Evolutionary conservation across 768 basidiomycete species (phyloP).

Genomic region (Mycena epipterygia): DNA sequence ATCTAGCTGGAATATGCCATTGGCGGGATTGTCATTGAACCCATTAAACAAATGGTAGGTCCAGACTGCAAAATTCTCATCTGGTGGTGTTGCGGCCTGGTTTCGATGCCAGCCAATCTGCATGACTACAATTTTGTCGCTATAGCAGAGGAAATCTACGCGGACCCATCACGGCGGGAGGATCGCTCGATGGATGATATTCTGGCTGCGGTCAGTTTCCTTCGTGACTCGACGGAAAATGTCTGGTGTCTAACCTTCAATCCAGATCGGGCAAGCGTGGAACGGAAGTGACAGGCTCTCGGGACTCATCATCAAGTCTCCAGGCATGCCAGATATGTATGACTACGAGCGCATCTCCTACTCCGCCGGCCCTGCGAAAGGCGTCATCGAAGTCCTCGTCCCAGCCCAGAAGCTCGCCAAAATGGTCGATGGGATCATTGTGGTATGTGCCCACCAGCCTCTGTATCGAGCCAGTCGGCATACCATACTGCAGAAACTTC

Average conservation of each 20-base stretch:
- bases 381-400: neutral
- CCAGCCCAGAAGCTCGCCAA: constrained; percentile 16
- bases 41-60: constrained; percentile 16
- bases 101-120: neutral
- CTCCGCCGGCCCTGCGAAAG: constrained; percentile 3
- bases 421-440: constrained; percentile 17
- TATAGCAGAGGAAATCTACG: constrained; percentile 19
- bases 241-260: rapidly evolving
- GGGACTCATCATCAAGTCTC: constrained; percentile 10
- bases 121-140: constrained; percentile 17
- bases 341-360: constrained; percentile 25
- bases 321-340: constrained; percentile 29
- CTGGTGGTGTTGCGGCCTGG: neutral
- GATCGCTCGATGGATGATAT: constrained; percentile 19
- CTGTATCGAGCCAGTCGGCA: constrained; percentile 14
- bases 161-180: constrained; percentile 11
- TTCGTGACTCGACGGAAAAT: too few species aligned
- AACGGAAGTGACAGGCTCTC: constrained; percentile 28
- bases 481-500: constrained; percentile 4
- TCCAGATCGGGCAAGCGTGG: constrained; percentile 12
- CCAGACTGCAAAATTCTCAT: constrained; percentile 26
- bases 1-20: constrained; percentile 25
- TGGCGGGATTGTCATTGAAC: constrained; percentile 19
- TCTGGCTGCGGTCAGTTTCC: neutral
- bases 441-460: neutral